Percentiles rank a stretch among this genome's conserved stretches.
Conservation (phyloP, 2,329 filamentous ascomycete species). For the Rasamsonia emersonii region DNA sequence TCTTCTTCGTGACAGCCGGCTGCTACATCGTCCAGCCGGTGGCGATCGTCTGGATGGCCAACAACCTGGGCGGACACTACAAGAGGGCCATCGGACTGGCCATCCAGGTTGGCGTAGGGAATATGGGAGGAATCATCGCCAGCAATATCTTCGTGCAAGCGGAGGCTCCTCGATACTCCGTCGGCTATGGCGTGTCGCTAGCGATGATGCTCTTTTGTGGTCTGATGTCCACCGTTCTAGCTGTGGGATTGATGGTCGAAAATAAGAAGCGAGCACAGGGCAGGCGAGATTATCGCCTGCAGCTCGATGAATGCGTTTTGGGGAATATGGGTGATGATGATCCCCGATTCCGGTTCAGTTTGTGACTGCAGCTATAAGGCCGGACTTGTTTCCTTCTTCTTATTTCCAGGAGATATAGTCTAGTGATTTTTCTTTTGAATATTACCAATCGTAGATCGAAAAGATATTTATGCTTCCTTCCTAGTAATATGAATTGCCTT, state of each 20-base stretch:
- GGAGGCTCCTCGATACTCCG: slow-evolving; percentile 28
- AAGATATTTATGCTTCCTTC: too few relatives aligned
- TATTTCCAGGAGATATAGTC: too few relatives aligned
- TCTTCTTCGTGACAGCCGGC: slow-evolving; percentile 18
- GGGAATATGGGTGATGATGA: slow-evolving; percentile 26
- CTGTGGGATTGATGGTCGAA: slow-evolving; percentile 17
- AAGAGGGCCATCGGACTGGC: slow-evolving; percentile 21
- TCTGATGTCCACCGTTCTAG: slow-evolving; percentile 16
- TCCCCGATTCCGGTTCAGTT: slow-evolving; percentile 25
- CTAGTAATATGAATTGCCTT: too few relatives aligned
- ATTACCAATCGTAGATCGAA: too few relatives aligned
- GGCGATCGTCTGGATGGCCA: slow-evolving; percentile 18
- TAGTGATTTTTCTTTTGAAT: too few relatives aligned
- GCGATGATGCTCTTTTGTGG: slow-evolving; percentile 22
- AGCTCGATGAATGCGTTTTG: slow-evolving; percentile 15
- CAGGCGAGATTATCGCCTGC: slow-evolving; percentile 16
- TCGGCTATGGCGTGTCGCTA: slow-evolving; percentile 30
- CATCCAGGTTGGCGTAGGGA: slow-evolving; percentile 21
- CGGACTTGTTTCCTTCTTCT: too few relatives aligned
- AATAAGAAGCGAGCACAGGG: slow-evolving; percentile 22
- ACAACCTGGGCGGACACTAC: slow-evolving; percentile 23
- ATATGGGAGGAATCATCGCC: slow-evolving; percentile 27
- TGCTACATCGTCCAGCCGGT: slow-evolving; percentile 25
- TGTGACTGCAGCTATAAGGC: too few relatives aligned
- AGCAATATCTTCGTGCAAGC: slow-evolving; percentile 31